These are phyloP conservation scores for Myxozyma kluyveri DNA, from an alignment of 805 yeast genomes.

Conservation along the genomic window DNA sequence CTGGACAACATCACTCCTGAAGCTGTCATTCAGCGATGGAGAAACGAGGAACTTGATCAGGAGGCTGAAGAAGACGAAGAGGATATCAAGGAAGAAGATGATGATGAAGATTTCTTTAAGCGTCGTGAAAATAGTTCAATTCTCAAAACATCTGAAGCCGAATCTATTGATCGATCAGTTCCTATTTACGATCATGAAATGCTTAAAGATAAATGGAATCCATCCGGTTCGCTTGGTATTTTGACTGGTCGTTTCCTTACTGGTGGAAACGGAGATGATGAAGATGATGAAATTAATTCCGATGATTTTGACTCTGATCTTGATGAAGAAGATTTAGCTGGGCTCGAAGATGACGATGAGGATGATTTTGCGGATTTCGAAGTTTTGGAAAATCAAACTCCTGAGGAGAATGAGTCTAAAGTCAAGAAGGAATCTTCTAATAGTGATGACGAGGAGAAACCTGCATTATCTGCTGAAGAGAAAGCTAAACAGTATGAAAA, in stretches of 20 bases:
- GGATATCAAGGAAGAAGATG: slow-evolving; percentile 15
- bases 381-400: slow-evolving; percentile 36
- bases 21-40: slow-evolving; percentile 74
- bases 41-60: slow-evolving; percentile 42
- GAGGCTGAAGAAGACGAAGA: slow-evolving; percentile 39
- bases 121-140: slow-evolving; percentile 33
- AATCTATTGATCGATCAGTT: slow-evolving; percentile 24
- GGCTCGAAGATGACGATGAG: slow-evolving; percentile 48
- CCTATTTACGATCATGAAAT: slow-evolving; percentile 22
- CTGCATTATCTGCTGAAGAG: not conserved
- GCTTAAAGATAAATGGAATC: slow-evolving; percentile 29
- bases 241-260: slow-evolving; percentile 26
- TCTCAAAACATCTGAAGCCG: slow-evolving; percentile 19
- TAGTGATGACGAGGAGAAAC: slow-evolving; percentile 33
- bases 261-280: slow-evolving; percentile 33
- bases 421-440: slow-evolving; percentile 42
- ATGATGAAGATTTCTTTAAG: slow-evolving; percentile 36
- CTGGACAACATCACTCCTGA: slow-evolving; percentile 71
- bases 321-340: slow-evolving; percentile 51
- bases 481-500: slow-evolving; percentile 55
- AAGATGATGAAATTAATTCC: slow-evolving; percentile 40
- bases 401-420: slow-evolving; percentile 39
- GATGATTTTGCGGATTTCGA: slow-evolving; percentile 47
- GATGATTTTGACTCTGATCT: slow-evolving; percentile 52
- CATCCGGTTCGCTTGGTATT: slow-evolving; percentile 16